Evolutionary conservation across 495 filamentous ascomycete genomes (phyloP), one percentile per base, ranked within the genome.

Genomic region (Aspergillus nidulans): DNA sequence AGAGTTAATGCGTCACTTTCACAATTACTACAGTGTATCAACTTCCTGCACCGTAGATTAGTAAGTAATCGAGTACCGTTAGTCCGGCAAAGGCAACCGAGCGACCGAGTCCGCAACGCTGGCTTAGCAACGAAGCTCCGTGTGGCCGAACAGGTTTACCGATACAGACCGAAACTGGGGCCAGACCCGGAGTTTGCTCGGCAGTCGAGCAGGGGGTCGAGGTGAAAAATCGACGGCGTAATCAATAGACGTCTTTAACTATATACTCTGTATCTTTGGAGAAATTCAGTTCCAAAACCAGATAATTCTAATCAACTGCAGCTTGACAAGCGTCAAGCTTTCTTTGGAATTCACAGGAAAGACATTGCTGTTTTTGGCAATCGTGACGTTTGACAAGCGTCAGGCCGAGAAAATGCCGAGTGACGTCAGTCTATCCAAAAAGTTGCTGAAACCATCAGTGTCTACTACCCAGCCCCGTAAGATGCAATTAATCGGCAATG

Each of bases 111-210:
- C 8, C 30, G 30, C 30, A 34, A 12, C 8, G 10, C 30, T 34
- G 30, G 30, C 24, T 16, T n/a, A n/a, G n/a, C n/a, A n/a, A n/a
- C n/a, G n/a, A n/a, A 25, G 42, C 64, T 75, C 72, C 72, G 68
- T 71, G 65, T 62, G 65, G 63, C 72, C 72, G 72, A 72, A 25
- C 39, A 16, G 43, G 23, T 55, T 72, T 70, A 51, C 71, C 69
- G 71, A 75, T 63, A 73, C 66, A 62, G 53, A 50, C 62, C 64
- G 62, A 62, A 58, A 61, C 63, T 65, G 59, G 52, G n/a, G 28
- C 40, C 53, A 55, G 58, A 55, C 56, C 55, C 56, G 59, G 62
- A 36, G n/a, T 9, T 48, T 21, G 15, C 50, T 61, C 58, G 59
- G 62, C 32, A 30, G 40, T 47, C 1, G 43, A 6, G 28, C 26